Base-by-base conservation (phyloP, 306 rosid genomes). In the Vigna trinervia region DNA sequence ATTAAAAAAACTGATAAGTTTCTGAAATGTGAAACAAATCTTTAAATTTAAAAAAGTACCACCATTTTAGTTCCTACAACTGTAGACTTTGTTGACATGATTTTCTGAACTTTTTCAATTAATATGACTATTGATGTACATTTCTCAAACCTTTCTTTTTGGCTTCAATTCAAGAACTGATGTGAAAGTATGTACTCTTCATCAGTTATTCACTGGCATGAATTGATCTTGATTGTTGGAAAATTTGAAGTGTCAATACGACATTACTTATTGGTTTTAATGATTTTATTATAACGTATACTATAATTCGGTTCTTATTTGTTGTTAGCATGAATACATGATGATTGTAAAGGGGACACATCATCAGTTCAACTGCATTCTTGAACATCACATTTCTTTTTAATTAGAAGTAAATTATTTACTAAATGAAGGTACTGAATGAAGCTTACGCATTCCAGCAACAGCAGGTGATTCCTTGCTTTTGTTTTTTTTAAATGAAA, bases 141-240 rank as follows among this genome's bases (percentile, higher is more conserved):
- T 2, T 9, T 41, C 10, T 12, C 2, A 9, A 39, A 0, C 45
- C 3, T 39, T 39, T 39, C 1, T 8, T 8, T 39, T 39, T 4
- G 32, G 1, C 45, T 39, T 39, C 46, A 41, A 41, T 41, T 41
- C 4, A 41, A 9, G 12, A 41, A 41, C 46, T 41, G 12, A 45
- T 6, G 14, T 45, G 50, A 45, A 15, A 45, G 12, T 45, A 45
- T 11, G 12, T 45, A 38, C 48, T 54, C 66, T 71, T 82, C 60
- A 39, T 39, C 48, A 74, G 8, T 51, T 75, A 62, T 64, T 57
- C 54, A 46, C 28, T 62, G 46, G 36, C 69, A 73, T 78, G 48
- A 70, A 32, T 53, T 62, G 61, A 41, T 61, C 34, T 43, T 69
- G 54, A 59, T 59, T 47, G 57, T 62, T 22, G 3, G 6, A 62